These are phyloP conservation scores for Cystofilobasidium bisporidii DNA, from an alignment of 768 basidiomycete genomes.

Conservation along the genomic window DNA sequence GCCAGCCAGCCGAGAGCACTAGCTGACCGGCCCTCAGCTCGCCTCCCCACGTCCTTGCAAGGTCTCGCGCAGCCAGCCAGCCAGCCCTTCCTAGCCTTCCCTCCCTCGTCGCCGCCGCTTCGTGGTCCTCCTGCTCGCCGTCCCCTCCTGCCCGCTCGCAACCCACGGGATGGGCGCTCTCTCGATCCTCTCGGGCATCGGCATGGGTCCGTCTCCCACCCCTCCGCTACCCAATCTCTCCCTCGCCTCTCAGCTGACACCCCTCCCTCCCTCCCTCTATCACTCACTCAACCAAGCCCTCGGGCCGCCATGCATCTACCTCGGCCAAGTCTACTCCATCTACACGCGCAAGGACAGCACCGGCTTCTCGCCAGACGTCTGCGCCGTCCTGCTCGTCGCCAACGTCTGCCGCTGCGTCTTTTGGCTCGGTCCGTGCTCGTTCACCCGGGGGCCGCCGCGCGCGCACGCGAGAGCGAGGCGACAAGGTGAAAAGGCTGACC, in stretches of 20 bases:
- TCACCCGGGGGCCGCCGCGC: too few relatives aligned
- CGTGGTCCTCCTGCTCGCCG: background rate
- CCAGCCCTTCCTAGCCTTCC: too few relatives aligned
- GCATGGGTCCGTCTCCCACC: constrained; percentile 17
- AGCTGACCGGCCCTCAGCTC: too few relatives aligned
- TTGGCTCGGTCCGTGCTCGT: constrained; percentile 1
- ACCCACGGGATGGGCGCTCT: constrained; percentile 13
- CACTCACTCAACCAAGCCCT: background rate
- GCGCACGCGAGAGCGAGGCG: too few relatives aligned
- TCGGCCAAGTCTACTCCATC: constrained; percentile 21
- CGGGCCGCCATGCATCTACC: constrained; percentile 24
- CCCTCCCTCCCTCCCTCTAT: too few relatives aligned
- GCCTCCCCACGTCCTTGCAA: too few relatives aligned
- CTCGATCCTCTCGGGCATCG: constrained; percentile 10
- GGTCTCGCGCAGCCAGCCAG: too few relatives aligned
- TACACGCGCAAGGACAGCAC: constrained; percentile 11
- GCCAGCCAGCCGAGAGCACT: too few relatives aligned
- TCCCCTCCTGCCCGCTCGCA: background rate
- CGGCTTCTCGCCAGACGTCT: constrained; percentile 22
- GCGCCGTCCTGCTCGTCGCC: constrained; percentile 19
- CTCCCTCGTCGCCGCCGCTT: background rate
- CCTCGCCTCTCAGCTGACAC: too few relatives aligned
- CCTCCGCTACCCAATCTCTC: too few relatives aligned
- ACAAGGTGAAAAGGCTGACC: too few relatives aligned
- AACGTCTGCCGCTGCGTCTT: constrained; percentile 15